phyloP scores from a whole-genome alignment of 495 filamentous ascomycete species.

The Parathielavia appendiculata region DNA sequence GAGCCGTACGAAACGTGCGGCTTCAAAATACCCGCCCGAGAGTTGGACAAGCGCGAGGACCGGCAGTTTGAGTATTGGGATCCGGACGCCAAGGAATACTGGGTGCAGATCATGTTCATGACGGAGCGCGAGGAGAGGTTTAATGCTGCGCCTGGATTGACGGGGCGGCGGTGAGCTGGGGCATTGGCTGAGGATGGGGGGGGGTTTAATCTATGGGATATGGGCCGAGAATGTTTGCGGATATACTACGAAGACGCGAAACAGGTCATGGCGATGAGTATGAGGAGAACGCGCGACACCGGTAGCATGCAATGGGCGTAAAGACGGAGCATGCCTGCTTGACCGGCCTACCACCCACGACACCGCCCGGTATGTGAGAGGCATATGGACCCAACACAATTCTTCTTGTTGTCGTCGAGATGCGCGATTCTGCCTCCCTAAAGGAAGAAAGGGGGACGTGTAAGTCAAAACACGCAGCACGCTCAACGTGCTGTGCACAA shows the following conservation, averaged over 20 bases:
- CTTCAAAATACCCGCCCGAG: conserved; percentile 92
- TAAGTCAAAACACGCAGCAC: too few relatives aligned
- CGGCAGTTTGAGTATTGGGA: conserved; percentile 94
- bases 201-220: neutral
- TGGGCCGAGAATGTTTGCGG: neutral
- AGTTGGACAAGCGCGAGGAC: conserved; percentile 81
- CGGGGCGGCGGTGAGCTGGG: conserved; percentile 34
- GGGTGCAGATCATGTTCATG: conserved; percentile 98
- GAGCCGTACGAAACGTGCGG: conserved; percentile 97
- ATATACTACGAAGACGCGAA: neutral
- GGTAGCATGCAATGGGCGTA: too few relatives aligned
- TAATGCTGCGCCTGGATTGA: conserved; percentile 86
- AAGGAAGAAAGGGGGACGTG: too few relatives aligned
- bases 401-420: too few relatives aligned
- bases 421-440: too few relatives aligned
- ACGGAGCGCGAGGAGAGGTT: conserved; percentile 97
- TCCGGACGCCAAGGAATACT: conserved; percentile 94
- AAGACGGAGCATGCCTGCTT: too few relatives aligned
- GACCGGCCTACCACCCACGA: too few relatives aligned
- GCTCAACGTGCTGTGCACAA: too few relatives aligned
- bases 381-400: too few relatives aligned
- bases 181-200: neutral
- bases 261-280: too few relatives aligned
- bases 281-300: too few relatives aligned
- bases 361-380: too few relatives aligned